A percentile compares a stretch with the other conserved stretches of the same genome.
Conservation (phyloP, 2,329 filamentous ascomycete species). For the Botryotinia calthae region DNA sequence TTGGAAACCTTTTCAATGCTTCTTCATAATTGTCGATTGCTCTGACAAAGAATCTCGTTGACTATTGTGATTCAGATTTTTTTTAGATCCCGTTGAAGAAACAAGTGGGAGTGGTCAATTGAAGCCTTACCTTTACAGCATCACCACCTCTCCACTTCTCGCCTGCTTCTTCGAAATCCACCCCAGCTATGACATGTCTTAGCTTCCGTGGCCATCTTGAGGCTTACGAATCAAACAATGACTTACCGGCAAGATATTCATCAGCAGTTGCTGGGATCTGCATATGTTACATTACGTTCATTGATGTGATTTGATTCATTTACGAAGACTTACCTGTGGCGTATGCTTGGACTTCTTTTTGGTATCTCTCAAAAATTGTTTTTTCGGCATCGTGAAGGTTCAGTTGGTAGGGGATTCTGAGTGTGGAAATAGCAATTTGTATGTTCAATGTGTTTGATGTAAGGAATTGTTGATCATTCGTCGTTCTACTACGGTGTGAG, state of each 20-base stretch:
- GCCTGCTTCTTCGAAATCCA: constrained; percentile 67
- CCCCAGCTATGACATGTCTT: constrained; percentile 49
- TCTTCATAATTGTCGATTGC: constrained; percentile 66
- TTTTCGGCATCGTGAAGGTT: constrained; percentile 33
- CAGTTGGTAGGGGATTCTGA: not conserved
- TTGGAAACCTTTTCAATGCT: constrained; percentile 58
- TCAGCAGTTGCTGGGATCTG: constrained; percentile 60
- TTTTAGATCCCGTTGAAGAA: constrained; percentile 13
- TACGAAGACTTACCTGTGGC: constrained; percentile 28
- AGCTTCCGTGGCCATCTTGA: constrained; percentile 15
- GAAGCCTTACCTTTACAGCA: constrained; percentile 51
- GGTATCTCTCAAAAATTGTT: constrained; percentile 41
- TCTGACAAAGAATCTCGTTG: constrained; percentile 54
- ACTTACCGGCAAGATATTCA: constrained; percentile 61
- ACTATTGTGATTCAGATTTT: constrained; percentile 29
- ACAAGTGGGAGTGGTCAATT: not conserved
- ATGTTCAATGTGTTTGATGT: not conserved
- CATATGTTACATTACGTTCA: not conserved
- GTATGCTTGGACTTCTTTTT: constrained; percentile 42
- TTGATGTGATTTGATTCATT: not conserved
- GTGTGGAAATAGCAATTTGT: not conserved
- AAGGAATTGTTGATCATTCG: not conserved
- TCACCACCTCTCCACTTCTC: constrained; percentile 75
- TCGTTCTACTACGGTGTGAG: not conserved
- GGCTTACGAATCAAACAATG: not conserved